These are phyloP conservation scores for Solanum habrochaites DNA, from an alignment of 257 asterid genomes.

Conservation along the genomic window DNA sequence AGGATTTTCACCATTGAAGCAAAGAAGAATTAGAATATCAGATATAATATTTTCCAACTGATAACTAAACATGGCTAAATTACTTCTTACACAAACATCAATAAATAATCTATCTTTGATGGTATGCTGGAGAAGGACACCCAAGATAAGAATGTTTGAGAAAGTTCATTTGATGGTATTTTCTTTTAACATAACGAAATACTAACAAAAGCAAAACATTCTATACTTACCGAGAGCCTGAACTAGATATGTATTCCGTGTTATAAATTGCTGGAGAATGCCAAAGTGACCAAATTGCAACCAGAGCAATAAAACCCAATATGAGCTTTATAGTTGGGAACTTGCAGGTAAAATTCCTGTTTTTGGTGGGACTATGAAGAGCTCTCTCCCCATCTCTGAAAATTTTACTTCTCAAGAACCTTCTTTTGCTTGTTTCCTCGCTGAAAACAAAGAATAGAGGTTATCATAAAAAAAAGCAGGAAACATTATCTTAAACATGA, in stretches of 20 bases:
- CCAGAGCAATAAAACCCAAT: slow-evolving; percentile 44
- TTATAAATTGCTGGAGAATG: slow-evolving; percentile 53
- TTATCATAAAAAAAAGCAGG: slow-evolving; percentile 2
- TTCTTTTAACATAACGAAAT: background rate
- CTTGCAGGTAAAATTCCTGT: slow-evolving; percentile 42
- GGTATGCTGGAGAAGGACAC: background rate
- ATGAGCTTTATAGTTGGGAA: slow-evolving; percentile 50
- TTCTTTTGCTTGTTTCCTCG: slow-evolving; percentile 57
- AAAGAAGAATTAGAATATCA: background rate
- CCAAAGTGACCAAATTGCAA: slow-evolving; percentile 48
- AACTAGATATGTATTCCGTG: slow-evolving; percentile 24
- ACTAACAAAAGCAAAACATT: background rate
- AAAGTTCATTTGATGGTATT: background rate
- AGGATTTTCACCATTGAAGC: background rate
- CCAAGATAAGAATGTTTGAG: background rate
- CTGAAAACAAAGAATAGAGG: slow-evolving; percentile 24
- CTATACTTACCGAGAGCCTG: slow-evolving; percentile 37
- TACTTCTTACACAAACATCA: background rate
- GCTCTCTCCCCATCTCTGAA: slow-evolving; percentile 52
- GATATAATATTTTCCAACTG: background rate
- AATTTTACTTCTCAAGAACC: slow-evolving; percentile 38
- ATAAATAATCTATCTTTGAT: background rate
- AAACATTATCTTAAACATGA: background rate
- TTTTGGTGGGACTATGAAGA: slow-evolving; percentile 40
- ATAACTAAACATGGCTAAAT: background rate